A percentile compares a stretch with the other conserved stretches of the same genome.
Evolutionary conservation across 208 protist species (phyloP).

Genomic region (Blechomonas ayalai): DNA sequence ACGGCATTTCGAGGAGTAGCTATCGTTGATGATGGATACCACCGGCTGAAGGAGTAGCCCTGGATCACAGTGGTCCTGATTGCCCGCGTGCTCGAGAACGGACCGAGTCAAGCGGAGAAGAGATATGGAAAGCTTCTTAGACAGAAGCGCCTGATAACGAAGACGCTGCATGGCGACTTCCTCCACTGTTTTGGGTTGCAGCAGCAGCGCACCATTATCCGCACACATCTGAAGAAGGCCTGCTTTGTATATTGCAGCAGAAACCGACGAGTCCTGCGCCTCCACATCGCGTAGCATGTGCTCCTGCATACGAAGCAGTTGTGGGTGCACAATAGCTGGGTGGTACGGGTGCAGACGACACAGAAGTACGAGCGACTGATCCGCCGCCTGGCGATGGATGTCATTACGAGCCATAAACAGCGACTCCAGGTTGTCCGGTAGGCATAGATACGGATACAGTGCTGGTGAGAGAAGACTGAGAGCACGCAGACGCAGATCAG

Average conservation of each 20-base stretch:
- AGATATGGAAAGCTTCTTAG: slow-evolving; percentile 57
- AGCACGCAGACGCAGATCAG: slow-evolving; percentile 53
- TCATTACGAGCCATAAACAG: slow-evolving; percentile 83
- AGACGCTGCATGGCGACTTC: slow-evolving; percentile 53
- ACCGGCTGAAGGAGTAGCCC: slow-evolving; percentile 43
- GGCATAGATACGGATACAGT: slow-evolving; percentile 73
- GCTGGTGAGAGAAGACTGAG: slow-evolving; percentile 42
- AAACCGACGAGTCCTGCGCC: slow-evolving; percentile 66
- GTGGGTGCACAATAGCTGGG: slow-evolving; percentile 56
- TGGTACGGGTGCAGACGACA: slow-evolving; percentile 69
- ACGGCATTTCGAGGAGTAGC: slow-evolving; percentile 60
- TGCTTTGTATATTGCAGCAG: slow-evolving; percentile 55
- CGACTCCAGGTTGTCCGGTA: slow-evolving; percentile 71
- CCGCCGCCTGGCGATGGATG: slow-evolving; percentile 33
- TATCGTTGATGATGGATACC: slow-evolving; percentile 59
- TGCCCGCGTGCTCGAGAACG: slow-evolving; percentile 59
- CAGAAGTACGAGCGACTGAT: slow-evolving; percentile 60
- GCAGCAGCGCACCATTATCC: slow-evolving; percentile 59
- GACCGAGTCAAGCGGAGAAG: slow-evolving; percentile 63
- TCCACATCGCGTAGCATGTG: slow-evolving; percentile 82
- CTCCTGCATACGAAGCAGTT: slow-evolving; percentile 64
- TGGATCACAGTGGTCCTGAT: slow-evolving; percentile 48
- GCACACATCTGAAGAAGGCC: slow-evolving; percentile 56
- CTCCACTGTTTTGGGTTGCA: slow-evolving; percentile 53
- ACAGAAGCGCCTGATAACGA: slow-evolving; percentile 61